Base-by-base conservation (phyloP, 805 yeast species). In the Lipomyces oligophaga region DNA sequence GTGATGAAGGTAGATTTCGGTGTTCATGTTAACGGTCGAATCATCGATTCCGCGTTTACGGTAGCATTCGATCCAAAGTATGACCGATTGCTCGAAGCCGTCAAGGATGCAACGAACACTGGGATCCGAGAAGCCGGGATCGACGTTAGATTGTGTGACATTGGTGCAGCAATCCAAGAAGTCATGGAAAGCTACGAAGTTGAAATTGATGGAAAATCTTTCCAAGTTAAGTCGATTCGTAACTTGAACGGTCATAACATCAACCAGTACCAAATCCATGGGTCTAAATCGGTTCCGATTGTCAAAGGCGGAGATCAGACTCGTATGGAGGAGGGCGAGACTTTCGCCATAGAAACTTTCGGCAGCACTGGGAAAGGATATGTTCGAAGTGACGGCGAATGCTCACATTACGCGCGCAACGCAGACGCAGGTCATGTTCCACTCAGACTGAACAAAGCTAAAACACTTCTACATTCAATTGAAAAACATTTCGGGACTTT, bases 281-380 rank as follows among this genome's bases (percentile, higher is more conserved):
- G 89, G 34, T 97, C 96, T 54, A 93, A 93, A 67, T 81, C 94
- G 21, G 97, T 93, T 38, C 99, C 99, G 15, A 93, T 93, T 60
- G 95, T 93, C 28, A 83, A 89, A 60, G 85, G 85, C 60, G 90
- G 88, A 5, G 98, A 93, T 65, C 77, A 77, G 66, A 93, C 97
- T 8, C 90, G 90, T 75, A 90, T 93, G 96, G 99, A 93, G 67
- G 99, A 93, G 71, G 96, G 96, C 54, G 98, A 93, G 67, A 82
- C 87, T 1, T 90, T 86, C 73, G 99, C 99, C 51, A 90, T 93
- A 62, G 99, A 93, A 70, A 93, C 99, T 2, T 93, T 93, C 63
- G 98, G 98, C 10, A 78, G 96, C 35, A 93, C 98, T 1, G 99
- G 99, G 52, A 78, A 83, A 49, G 99, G 97, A 30, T 83, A 81